phyloP scores from a whole-genome alignment of 495 filamentous ascomycete species.

The Aspergillus kassunensis region DNA sequence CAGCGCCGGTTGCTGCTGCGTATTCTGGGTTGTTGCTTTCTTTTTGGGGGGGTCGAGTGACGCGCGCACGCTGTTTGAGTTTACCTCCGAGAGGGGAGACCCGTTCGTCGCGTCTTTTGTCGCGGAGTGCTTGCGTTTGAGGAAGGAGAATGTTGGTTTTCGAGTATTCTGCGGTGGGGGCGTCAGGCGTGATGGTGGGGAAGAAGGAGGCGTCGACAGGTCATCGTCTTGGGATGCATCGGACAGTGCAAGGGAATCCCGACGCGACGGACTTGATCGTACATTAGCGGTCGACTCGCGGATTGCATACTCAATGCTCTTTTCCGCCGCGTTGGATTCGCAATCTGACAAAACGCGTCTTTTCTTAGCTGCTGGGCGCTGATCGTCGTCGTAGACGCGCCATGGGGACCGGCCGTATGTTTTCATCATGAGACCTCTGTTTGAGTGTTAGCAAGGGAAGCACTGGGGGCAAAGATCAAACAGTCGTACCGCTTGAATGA shows the following conservation, averaged over 20 bases:
- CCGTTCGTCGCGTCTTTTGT: slow-evolving; percentile 30
- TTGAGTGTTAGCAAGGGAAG: neutral
- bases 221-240: slow-evolving; percentile 46
- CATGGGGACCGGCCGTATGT: slow-evolving; percentile 48
- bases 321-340: slow-evolving; percentile 45
- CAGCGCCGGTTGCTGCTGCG: slow-evolving; percentile 36
- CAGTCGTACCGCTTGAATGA: slow-evolving; percentile 51
- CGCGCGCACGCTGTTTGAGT: slow-evolving; percentile 47
- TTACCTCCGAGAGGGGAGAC: slow-evolving; percentile 47
- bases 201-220: slow-evolving; percentile 48
- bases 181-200: slow-evolving; percentile 53
- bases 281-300: slow-evolving; percentile 47
- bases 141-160: slow-evolving; percentile 50
- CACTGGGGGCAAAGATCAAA: neutral
- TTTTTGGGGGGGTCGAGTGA: slow-evolving; percentile 37
- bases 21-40: slow-evolving; percentile 7
- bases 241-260: slow-evolving; percentile 45
- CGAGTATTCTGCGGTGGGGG: slow-evolving; percentile 53
- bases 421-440: slow-evolving; percentile 51
- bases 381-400: slow-evolving; percentile 48
- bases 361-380: slow-evolving; percentile 39
- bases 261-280: slow-evolving; percentile 48
- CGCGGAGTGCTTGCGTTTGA: slow-evolving; percentile 49
- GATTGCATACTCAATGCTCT: slow-evolving; percentile 46
- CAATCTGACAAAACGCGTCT: slow-evolving; percentile 40